phyloP scores from a whole-genome alignment of 2,329 filamentous ascomycete species.

The Sarocladium oryzae region DNA sequence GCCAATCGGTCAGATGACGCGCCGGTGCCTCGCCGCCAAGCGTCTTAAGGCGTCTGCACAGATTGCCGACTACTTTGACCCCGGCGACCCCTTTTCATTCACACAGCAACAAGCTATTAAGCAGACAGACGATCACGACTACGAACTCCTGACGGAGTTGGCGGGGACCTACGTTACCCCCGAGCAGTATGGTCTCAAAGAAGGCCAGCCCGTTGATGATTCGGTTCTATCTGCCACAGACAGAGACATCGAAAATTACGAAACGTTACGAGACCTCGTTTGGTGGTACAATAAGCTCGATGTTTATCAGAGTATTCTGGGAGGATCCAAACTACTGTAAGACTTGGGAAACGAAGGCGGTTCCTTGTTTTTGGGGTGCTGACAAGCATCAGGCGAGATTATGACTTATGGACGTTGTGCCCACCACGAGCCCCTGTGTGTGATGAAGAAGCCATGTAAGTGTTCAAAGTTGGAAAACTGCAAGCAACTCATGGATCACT shows the following conservation, averaged over 20 bases:
- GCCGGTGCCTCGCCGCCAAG: constrained; percentile 61
- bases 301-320: constrained; percentile 81
- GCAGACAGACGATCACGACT: constrained; percentile 30
- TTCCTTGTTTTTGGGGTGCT: not conserved
- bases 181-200: constrained; percentile 30
- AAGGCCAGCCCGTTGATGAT: constrained; percentile 21
- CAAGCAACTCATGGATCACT: constrained; percentile 17
- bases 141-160: constrained; percentile 33
- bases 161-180: constrained; percentile 32
- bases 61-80: not conserved
- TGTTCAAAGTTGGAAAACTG: not conserved
- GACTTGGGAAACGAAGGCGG: too few relatives aligned
- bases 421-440: constrained; percentile 78
- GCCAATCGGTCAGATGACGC: constrained; percentile 67
- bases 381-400: constrained; percentile 60
- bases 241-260: constrained; percentile 70
- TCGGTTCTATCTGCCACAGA: constrained; percentile 29
- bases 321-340: constrained; percentile 79
- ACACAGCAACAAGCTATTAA: not conserved
- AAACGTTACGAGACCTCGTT: constrained; percentile 77
- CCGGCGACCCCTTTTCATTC: not conserved
- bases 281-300: constrained; percentile 98
- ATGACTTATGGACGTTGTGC: constrained; percentile 75
- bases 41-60: constrained; percentile 16
- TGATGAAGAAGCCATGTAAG: constrained; percentile 64